Evolutionary conservation across 371 early-diverging fungal species (phyloP).

Genomic region (Mortierella sp.): DNA sequence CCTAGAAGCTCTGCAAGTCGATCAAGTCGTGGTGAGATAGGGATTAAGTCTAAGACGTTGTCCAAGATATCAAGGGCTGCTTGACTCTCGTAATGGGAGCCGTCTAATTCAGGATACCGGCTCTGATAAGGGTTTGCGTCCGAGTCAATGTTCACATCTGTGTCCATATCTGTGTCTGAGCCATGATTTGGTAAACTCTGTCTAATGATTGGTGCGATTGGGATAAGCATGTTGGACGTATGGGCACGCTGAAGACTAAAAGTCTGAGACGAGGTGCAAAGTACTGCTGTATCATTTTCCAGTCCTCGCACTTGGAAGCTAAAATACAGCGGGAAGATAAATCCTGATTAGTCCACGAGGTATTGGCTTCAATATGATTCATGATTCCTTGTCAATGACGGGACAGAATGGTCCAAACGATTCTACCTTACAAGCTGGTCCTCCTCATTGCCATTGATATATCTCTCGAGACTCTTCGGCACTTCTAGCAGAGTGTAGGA

Average conservation of each 20-base stretch:
- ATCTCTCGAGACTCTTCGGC: neutral
- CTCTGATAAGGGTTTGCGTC: neutral
- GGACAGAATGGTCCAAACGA: neutral
- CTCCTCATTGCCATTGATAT: neutral
- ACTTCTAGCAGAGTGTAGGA: slow-evolving; percentile 42
- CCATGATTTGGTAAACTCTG: neutral
- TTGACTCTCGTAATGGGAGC: slow-evolving; percentile 21
- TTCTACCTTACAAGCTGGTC: slow-evolving; percentile 26
- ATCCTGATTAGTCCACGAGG: neutral
- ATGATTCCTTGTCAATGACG: neutral
- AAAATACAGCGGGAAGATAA: neutral
- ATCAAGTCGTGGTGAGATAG: slow-evolving; percentile 44
- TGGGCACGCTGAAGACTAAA: slow-evolving; percentile 52
- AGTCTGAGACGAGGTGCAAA: slow-evolving; percentile 44
- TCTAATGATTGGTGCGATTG: slow-evolving; percentile 34
- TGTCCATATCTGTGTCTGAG: slow-evolving; percentile 13
- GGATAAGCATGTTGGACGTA: slow-evolving; percentile 53
- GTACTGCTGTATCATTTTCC: slow-evolving; percentile 51
- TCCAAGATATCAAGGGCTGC: slow-evolving; percentile 45
- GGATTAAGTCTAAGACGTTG: slow-evolving; percentile 36
- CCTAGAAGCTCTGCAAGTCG: slow-evolving; percentile 36
- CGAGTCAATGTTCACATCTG: neutral
- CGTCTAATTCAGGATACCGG: neutral
- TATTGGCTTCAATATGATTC: neutral
- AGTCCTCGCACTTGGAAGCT: slow-evolving; percentile 53